phyloP scores from a whole-genome alignment of 2,329 filamentous ascomycete species.

The Talaromyces sp. region DNA sequence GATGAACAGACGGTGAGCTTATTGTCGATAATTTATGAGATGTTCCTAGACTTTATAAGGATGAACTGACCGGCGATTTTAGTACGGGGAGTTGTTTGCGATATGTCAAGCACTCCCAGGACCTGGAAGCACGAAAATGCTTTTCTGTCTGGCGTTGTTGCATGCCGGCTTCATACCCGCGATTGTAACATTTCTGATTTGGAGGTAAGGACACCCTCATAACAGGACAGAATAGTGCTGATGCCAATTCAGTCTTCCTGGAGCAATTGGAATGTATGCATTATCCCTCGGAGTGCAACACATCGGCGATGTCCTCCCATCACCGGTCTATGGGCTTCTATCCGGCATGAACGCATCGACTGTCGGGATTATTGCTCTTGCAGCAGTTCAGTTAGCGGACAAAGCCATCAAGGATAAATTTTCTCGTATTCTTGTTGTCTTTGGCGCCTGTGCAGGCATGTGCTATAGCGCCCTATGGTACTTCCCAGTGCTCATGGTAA shows the following conservation, averaged over 20 bases:
- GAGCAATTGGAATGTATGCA: slow-evolving; percentile 64
- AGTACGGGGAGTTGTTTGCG: slow-evolving; percentile 70
- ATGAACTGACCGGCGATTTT: neutral
- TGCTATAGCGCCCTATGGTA: slow-evolving; percentile 72
- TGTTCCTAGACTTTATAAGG: neutral
- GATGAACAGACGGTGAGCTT: slow-evolving; percentile 59
- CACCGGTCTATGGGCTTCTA: slow-evolving; percentile 61
- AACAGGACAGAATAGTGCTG: neutral
- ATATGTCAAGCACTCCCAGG: slow-evolving; percentile 63
- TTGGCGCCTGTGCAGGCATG: slow-evolving; percentile 59
- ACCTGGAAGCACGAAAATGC: slow-evolving; percentile 65
- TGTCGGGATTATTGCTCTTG: slow-evolving; percentile 66
- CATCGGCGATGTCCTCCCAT: slow-evolving; percentile 55
- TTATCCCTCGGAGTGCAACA: slow-evolving; percentile 60
- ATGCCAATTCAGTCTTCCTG: slow-evolving; percentile 52
- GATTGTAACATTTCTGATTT: slow-evolving; percentile 57
- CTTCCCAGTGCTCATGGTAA: slow-evolving; percentile 60
- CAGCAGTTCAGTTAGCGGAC: slow-evolving; percentile 61
- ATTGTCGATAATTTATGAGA: neutral
- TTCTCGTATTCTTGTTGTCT: slow-evolving; percentile 59
- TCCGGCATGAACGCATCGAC: slow-evolving; percentile 68
- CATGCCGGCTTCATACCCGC: slow-evolving; percentile 57
- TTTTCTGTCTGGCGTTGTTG: slow-evolving; percentile 62
- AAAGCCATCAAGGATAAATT: slow-evolving; percentile 63
- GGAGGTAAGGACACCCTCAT: slow-evolving; percentile 47